Conservation (phyloP, 768 basidiomycete species). For the Strobilomyces echinocephalus region DNA sequence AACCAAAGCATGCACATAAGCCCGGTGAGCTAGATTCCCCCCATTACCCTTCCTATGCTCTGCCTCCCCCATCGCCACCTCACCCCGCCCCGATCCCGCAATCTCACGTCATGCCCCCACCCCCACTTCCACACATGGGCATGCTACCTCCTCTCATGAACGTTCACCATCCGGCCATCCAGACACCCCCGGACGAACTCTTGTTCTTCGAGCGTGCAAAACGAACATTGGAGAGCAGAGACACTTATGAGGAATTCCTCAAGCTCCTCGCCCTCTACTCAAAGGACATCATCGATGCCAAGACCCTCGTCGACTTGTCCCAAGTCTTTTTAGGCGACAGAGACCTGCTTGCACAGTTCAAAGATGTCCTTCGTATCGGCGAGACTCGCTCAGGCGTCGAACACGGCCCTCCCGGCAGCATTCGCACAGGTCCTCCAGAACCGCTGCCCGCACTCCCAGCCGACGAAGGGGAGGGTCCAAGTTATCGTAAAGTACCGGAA, state of each 20-base stretch:
- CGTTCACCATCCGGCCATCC: slow-evolving; percentile 29
- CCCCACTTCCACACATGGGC: slow-evolving; percentile 24
- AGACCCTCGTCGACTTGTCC: slow-evolving; percentile 77
- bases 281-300: slow-evolving; percentile 85
- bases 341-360: slow-evolving; percentile 79
- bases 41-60: slow-evolving; percentile 40
- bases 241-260: slow-evolving; percentile 88
- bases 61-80: slow-evolving; percentile 36
- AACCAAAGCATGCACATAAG: slow-evolving; percentile 57
- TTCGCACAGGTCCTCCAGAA: slow-evolving; percentile 72
- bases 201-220: slow-evolving; percentile 94
- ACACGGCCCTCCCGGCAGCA: slow-evolving; percentile 72
- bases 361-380: slow-evolving; percentile 79
- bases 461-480: slow-evolving; percentile 86
- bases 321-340: slow-evolving; percentile 77
- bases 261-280: slow-evolving; percentile 89
- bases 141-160: slow-evolving; percentile 22
- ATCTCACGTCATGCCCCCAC: slow-evolving; percentile 28
- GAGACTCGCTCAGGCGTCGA: slow-evolving; percentile 55
- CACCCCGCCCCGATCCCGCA: slow-evolving; percentile 20
- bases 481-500: slow-evolving; percentile 85
- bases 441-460: slow-evolving; percentile 72
- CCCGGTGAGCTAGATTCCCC: slow-evolving; percentile 53
- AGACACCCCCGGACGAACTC: slow-evolving; percentile 63
- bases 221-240: slow-evolving; percentile 66